Evolutionary conservation across 495 filamentous ascomycete species (phyloP).

Genomic region (Venustampulla echinocandica): DNA sequence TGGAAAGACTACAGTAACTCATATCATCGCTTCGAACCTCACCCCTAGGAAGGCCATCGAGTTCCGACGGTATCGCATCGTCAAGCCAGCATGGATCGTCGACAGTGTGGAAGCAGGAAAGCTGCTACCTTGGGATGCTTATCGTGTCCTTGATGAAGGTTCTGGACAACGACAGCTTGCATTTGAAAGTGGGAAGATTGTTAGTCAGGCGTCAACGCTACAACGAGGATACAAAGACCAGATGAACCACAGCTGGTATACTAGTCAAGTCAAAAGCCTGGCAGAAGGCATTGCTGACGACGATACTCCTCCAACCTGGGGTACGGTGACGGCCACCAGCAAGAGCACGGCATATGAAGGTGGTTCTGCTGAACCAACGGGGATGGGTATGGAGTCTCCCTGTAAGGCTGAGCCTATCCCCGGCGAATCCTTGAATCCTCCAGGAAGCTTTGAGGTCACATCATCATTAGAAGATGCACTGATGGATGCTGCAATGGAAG

Average conservation of each 20-base stretch:
- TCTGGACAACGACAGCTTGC: conserved; percentile 66
- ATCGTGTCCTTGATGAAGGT: conserved; percentile 72
- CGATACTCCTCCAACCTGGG: conserved; percentile 12
- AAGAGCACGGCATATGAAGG: conserved; percentile 4
- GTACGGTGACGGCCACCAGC: conserved; percentile 2
- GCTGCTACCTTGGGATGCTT: conserved; percentile 76
- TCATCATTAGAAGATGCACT: conserved; percentile 25
- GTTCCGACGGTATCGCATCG: conserved; percentile 76
- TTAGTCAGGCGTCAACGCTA: conserved; percentile 52
- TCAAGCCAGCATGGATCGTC: conserved; percentile 92
- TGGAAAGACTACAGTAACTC: conserved; percentile 84
- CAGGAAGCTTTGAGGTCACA: conserved; percentile 21
- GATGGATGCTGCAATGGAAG: conserved; percentile 2
- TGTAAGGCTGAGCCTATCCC: neutral
- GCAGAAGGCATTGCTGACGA: conserved; percentile 20
- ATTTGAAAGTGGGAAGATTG: conserved; percentile 60
- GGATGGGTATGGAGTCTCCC: neutral
- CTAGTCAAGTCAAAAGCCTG: conserved; percentile 46
- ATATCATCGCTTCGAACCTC: conserved; percentile 84
- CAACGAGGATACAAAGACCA: conserved; percentile 63
- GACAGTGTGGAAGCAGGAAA: conserved; percentile 77
- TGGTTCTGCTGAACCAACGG: neutral
- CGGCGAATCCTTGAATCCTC: neutral
- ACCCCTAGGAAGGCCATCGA: conserved; percentile 89
- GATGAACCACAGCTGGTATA: conserved; percentile 70